Evolutionary conservation across 441 rosid genomes (phyloP).

Genomic region (Gossypium schwendimanii): DNA sequence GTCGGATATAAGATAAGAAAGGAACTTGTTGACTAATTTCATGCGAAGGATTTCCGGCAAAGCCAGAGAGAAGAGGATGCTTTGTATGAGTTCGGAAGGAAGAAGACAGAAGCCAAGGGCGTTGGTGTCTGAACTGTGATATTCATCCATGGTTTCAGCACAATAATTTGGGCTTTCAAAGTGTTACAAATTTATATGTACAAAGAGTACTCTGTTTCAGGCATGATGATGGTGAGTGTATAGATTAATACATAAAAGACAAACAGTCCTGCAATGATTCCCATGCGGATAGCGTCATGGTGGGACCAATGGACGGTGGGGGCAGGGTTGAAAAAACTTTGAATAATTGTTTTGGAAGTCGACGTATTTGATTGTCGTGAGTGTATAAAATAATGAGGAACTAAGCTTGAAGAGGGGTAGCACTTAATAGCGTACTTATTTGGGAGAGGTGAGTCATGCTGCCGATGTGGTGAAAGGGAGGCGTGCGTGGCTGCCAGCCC

Average conservation of each 20-base stretch:
- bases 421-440: not conserved
- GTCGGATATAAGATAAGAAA: conserved; percentile 42
- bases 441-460: conserved; percentile 7
- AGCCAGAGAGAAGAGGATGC: conserved; percentile 48
- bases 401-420: not conserved
- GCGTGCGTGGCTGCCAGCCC: not conserved
- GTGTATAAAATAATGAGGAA: not conserved
- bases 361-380: conserved; percentile 10
- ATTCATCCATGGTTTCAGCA: conserved; percentile 23
- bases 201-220: not conserved
- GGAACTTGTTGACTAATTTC: conserved; percentile 43
- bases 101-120: conserved; percentile 65
- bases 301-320: conserved; percentile 20
- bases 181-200: not conserved
- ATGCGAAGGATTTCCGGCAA: conserved; percentile 54
- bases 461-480: not conserved
- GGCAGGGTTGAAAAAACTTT: conserved; percentile 6
- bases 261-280: conserved; percentile 18
- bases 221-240: not conserved
- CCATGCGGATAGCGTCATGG: conserved; percentile 14
- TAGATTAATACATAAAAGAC: not conserved
- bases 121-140: conserved; percentile 14
- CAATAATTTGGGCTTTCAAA: not conserved
- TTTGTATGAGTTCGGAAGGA: conserved; percentile 61
- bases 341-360: not conserved